Evolutionary conservation across 495 filamentous ascomycete genomes (phyloP), one percentile per base, ranked within the genome.

Genomic region (Parachaetomium inaequale): DNA sequence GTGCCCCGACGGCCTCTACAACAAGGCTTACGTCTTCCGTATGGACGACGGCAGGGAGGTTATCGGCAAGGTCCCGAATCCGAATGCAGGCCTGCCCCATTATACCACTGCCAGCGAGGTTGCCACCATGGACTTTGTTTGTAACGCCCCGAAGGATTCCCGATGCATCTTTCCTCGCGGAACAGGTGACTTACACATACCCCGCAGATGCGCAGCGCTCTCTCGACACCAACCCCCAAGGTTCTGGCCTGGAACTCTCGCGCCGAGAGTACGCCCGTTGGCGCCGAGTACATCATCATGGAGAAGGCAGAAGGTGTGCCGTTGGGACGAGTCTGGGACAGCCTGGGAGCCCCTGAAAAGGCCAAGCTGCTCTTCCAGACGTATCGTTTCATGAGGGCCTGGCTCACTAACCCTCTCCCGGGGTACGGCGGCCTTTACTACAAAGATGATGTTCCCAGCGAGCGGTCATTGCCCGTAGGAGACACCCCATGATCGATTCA

Each of bases 1-100:
- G 43, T 55, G 36, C 53, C 53, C 53, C 23, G 53, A 55, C n/a
- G 53, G 53, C 21, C 25, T 55, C 36, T 43, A 55, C 53, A 28
- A 55, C 53, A 55, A 42, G 12, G 36, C 53, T 14, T 55, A 55
- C 14, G 8, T 43, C 11, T 55, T 55, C 19, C 53, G 36, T 11
- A 55, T 29, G 34, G 36, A 55, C 36, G 34, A 55, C 7, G 53
- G 53, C 23, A 26, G 53, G 23, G 53, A 55, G 53, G 36, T 43
- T 2, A 43, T 55, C 29, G 34, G 53, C 2, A 55, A 55, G 23
- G 21, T 55, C 4, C 34, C 34, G 23, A 55, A 55, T n/a, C 53
- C 36, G 8, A 55, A 55, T 19, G 53, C 53, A 0, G 53, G 53
- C 1, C 21, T 43, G 1, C 36, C 23, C 1, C 53, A 55, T 19